phyloP scores from a whole-genome alignment of 1,139 yeast species.

The Suhomyces bokatorum region DNA sequence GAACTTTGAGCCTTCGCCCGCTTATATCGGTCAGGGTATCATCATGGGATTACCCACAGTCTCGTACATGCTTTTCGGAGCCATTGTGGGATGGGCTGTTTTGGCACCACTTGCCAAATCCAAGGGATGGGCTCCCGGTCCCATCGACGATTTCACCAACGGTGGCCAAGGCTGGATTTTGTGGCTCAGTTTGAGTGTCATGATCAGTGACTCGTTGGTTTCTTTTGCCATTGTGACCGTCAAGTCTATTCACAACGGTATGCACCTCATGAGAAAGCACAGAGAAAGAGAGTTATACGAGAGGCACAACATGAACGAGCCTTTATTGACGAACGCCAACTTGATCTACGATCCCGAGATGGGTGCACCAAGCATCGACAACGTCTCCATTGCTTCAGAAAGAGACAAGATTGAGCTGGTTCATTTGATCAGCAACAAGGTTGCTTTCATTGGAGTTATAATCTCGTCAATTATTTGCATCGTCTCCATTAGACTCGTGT shows the following conservation, averaged over 20 bases:
- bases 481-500: slow-evolving; percentile 60
- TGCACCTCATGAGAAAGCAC: slow-evolving; percentile 7
- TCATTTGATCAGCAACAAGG: slow-evolving; percentile 51
- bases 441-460: slow-evolving; percentile 61
- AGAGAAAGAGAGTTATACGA: slow-evolving; percentile 7
- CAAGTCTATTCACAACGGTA: slow-evolving; percentile 35
- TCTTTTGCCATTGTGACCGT: slow-evolving; percentile 68
- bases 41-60: slow-evolving; percentile 96
- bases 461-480: slow-evolving; percentile 69
- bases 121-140: slow-evolving; percentile 86
- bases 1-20: slow-evolving; percentile 95
- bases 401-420: slow-evolving; percentile 9
- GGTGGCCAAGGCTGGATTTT: slow-evolving; percentile 98
- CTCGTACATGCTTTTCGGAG: slow-evolving; percentile 86
- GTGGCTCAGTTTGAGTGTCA: slow-evolving; percentile 90
- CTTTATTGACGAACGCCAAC: slow-evolving; percentile 2
- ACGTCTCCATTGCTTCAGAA: slow-evolving; percentile 1
- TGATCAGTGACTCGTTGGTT: slow-evolving; percentile 90
- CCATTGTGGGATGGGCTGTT: slow-evolving; percentile 87
- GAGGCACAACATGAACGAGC: slow-evolving; percentile 3
- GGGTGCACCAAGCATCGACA: not conserved
- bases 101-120: slow-evolving; percentile 76
- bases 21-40: slow-evolving; percentile 95
- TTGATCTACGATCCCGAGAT: slow-evolving; percentile 6
- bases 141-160: slow-evolving; percentile 84